Conservation (phyloP, 2,329 filamentous ascomycete species). For the Sporothrix sp. region DNA sequence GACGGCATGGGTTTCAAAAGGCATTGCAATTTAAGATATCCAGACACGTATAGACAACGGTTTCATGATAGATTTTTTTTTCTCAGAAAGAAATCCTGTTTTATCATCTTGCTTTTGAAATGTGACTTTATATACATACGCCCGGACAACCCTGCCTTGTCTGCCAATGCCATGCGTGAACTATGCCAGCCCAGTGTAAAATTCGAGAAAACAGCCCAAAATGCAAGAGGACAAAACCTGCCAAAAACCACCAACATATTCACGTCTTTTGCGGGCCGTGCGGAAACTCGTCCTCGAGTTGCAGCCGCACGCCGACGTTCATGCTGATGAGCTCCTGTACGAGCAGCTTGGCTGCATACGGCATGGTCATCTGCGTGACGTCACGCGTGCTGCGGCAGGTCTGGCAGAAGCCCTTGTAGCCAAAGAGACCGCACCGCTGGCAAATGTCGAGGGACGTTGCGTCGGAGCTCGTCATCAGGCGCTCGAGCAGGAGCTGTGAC, state of each 20-base stretch:
- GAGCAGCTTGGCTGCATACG: conserved; percentile 91
- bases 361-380: conserved; percentile 90
- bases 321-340: conserved; percentile 96
- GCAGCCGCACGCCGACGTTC: conserved; percentile 91
- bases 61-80: background rate
- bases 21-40: background rate
- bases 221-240: too few relatives aligned
- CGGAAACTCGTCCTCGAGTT: conserved; percentile 90
- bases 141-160: background rate
- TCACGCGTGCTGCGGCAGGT: conserved; percentile 77
- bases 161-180: background rate
- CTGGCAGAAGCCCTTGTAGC: conserved; percentile 90
- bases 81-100: too few relatives aligned
- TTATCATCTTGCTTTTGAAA: background rate
- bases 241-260: background rate
- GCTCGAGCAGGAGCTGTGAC: conserved; percentile 80
- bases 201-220: too few relatives aligned
- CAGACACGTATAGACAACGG: background rate
- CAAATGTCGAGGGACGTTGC: conserved; percentile 88
- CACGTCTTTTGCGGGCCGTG: conserved; percentile 31
- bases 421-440: conserved; percentile 88
- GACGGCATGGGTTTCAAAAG: too few relatives aligned
- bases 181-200: background rate
- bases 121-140: background rate
- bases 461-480: conserved; percentile 90